Percentiles rank a stretch among this genome's conserved stretches.
Conservation (phyloP, 2,329 filamentous ascomycete genomes). For the Epichloe scottii region DNA sequence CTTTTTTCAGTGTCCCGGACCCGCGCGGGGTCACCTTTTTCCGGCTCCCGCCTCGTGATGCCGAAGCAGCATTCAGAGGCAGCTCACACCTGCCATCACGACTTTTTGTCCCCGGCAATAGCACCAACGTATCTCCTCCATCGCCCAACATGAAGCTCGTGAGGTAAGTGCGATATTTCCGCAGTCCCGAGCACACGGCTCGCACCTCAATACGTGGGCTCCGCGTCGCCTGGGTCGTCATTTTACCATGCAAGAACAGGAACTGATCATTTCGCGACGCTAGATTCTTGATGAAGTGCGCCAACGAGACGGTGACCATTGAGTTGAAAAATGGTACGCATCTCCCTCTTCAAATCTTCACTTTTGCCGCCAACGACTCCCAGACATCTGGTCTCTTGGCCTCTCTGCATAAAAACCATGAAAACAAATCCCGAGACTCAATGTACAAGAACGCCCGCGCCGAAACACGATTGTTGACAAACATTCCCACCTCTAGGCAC, state of each 20-base stretch:
- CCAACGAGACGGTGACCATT: conserved; percentile 96
- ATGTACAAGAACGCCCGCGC: background rate
- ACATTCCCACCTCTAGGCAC: conserved; percentile 50
- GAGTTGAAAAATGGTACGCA: conserved; percentile 88
- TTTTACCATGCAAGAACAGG: conserved; percentile 9
- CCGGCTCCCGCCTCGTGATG: background rate
- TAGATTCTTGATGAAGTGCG: conserved; percentile 98
- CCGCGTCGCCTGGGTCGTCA: background rate
- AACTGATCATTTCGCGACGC: conserved; percentile 1
- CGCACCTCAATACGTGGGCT: background rate
- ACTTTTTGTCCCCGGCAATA: background rate
- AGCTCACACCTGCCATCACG: background rate
- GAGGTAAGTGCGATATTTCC: conserved; percentile 47
- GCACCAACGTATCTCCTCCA: background rate
- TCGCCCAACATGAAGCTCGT: conserved; percentile 81
- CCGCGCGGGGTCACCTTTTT: background rate
- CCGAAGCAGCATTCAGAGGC: too few species aligned
- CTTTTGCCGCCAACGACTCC: background rate
- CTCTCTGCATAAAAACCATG: background rate
- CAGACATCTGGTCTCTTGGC: background rate
- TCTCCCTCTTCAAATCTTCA: background rate
- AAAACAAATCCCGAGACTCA: background rate
- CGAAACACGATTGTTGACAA: background rate
- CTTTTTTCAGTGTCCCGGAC: background rate
- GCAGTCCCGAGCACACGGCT: background rate